Conservation (phyloP, 441 rosid genomes). For the Populus trichocarpa region DNA sequence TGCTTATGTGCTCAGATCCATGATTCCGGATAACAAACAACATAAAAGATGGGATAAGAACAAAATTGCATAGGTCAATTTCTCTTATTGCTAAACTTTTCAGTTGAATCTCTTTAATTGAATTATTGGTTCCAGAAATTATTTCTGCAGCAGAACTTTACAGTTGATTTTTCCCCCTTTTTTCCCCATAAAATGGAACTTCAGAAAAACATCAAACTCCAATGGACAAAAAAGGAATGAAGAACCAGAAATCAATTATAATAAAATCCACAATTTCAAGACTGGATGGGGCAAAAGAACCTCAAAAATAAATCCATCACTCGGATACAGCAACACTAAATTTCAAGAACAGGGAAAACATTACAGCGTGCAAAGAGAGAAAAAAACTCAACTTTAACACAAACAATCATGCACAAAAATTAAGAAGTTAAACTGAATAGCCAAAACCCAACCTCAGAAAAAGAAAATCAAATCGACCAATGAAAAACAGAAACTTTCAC, state of each 20-base stretch:
- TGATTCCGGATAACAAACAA: not conserved
- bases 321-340: not conserved
- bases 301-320: not conserved
- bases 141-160: not conserved
- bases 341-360: not conserved
- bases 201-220: not conserved
- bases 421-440: no score
- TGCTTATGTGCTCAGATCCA: not conserved
- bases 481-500: not conserved
- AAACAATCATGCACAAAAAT: not conserved
- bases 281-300: not conserved
- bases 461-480: not conserved
- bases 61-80: not conserved
- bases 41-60: not conserved
- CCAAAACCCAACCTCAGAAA: not conserved
- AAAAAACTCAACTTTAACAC: not conserved
- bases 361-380: not conserved
- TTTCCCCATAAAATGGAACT: not conserved
- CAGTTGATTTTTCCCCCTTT: not conserved
- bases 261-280: constrained; percentile 1
- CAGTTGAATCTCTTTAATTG: not conserved
- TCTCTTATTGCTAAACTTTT: not conserved
- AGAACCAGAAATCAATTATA: not conserved
- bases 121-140: not conserved
- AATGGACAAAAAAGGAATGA: not conserved